Conservation (phyloP, 2,329 filamentous ascomycete genomes). For the Colletotrichum viniferum region DNA sequence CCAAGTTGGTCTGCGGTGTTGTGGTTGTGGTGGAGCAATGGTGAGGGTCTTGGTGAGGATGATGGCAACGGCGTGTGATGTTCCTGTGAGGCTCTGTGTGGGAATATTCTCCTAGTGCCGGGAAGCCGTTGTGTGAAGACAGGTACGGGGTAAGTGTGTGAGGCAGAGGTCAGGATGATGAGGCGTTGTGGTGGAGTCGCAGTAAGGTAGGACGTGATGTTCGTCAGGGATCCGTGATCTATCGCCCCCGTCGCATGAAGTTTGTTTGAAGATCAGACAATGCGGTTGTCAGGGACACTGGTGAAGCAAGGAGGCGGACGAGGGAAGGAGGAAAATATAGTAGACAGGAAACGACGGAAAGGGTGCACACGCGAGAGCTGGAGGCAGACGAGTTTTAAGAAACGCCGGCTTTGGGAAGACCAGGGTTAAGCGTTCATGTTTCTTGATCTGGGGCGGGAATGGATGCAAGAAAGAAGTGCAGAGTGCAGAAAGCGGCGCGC, state of each 20-base stretch:
- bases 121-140: slow-evolving; percentile 8
- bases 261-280: slow-evolving; percentile 40
- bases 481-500: slow-evolving; percentile 2
- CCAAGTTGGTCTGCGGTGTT: neutral
- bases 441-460: neutral
- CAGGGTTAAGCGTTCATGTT: neutral
- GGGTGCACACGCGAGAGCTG: slow-evolving; percentile 23
- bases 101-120: slow-evolving; percentile 10
- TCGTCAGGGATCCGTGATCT: slow-evolving; percentile 24
- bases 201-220: slow-evolving; percentile 18
- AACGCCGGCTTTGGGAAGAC: slow-evolving; percentile 7
- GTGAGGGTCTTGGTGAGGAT: neutral
- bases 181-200: slow-evolving; percentile 20
- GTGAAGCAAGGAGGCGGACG: slow-evolving; percentile 33
- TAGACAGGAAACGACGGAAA: slow-evolving; percentile 20
- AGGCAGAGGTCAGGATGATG: slow-evolving; percentile 15
- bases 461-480: slow-evolving; percentile 20
- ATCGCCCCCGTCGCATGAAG: slow-evolving; percentile 31
- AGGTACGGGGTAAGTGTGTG: slow-evolving; percentile 1
- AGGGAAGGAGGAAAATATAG: slow-evolving; percentile 34
- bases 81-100: slow-evolving; percentile 17
- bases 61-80: neutral
- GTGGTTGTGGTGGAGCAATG: slow-evolving; percentile 6
- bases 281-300: slow-evolving; percentile 26
- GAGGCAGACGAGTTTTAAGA: slow-evolving; percentile 31